phyloP scores from a whole-genome alignment of 495 filamentous ascomycete species.

The Niebla homalea region DNA sequence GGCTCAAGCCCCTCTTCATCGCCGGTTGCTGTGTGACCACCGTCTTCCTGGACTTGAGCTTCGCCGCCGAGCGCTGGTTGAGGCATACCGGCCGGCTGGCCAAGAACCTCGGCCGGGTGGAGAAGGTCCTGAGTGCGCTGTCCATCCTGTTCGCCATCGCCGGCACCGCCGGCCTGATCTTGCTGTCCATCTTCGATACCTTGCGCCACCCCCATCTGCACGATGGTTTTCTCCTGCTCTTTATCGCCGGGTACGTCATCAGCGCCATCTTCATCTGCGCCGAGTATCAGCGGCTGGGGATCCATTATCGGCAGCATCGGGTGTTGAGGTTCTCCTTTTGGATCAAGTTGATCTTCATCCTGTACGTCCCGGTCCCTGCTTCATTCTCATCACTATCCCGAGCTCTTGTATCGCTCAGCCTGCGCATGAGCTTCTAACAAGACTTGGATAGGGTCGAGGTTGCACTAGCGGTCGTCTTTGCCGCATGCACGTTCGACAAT shows the following conservation, averaged over 20 bases:
- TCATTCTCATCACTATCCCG: background rate
- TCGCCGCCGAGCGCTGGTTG: conserved; percentile 69
- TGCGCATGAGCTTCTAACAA: background rate
- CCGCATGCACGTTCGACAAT: conserved; percentile 25
- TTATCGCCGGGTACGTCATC: conserved; percentile 61
- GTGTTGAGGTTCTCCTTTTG: conserved; percentile 66
- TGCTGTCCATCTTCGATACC: conserved; percentile 78
- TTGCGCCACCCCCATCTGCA: conserved; percentile 49
- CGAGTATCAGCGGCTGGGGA: conserved; percentile 76
- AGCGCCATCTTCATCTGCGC: conserved; percentile 74
- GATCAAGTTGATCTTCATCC: conserved; percentile 67
- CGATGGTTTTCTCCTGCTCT: conserved; percentile 64
- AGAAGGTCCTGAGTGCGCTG: conserved; percentile 56
- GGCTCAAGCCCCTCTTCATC: conserved; percentile 79
- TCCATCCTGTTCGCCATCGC: conserved; percentile 61
- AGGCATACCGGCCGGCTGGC: conserved; percentile 62
- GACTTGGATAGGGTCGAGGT: conserved; percentile 23
- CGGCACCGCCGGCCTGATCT: conserved; percentile 67
- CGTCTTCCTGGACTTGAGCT: conserved; percentile 70
- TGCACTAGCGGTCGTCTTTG: conserved; percentile 55
- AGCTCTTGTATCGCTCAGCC: background rate
- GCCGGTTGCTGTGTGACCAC: conserved; percentile 65
- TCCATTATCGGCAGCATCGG: conserved; percentile 57
- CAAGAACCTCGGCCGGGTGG: conserved; percentile 49
- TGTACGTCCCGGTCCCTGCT: conserved; percentile 47